Percentiles rank a stretch among this genome's conserved stretches.
These are phyloP conservation scores for Eucommia ulmoides DNA, from an alignment of 257 asterid genomes.

Conservation along the genomic window DNA sequence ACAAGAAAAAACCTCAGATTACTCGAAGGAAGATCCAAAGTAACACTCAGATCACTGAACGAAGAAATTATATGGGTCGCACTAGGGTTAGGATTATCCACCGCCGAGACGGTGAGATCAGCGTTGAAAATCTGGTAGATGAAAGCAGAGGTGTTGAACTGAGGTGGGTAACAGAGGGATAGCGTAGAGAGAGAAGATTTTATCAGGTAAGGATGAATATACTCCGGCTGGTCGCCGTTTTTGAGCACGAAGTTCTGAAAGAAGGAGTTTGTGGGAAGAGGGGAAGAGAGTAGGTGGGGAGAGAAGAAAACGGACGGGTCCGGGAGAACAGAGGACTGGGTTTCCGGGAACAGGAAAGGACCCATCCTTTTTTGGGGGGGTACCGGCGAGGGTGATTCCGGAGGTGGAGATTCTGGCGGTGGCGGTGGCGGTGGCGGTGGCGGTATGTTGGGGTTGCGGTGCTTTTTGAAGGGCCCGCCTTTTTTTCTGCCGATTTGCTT, in stretches of 20 bases:
- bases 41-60: constrained; percentile 60
- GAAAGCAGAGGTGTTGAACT: constrained; percentile 41
- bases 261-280: constrained; percentile 80
- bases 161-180: constrained; percentile 58
- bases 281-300: constrained; percentile 47
- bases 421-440: constrained; percentile 19
- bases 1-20: constrained; percentile 63
- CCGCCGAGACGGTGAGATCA: constrained; percentile 43
- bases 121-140: constrained; percentile 47
- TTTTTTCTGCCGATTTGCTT: constrained; percentile 30
- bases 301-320: constrained; percentile 70
- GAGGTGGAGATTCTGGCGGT: constrained; percentile 18
- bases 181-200: constrained; percentile 50
- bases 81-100: constrained; percentile 34
- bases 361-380: constrained; percentile 2
- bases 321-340: constrained; percentile 70
- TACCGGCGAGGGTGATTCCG: constrained; percentile 3
- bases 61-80: constrained; percentile 47
- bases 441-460: constrained; percentile 6
- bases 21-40: constrained; percentile 64
- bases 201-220: constrained; percentile 65
- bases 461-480: constrained; percentile 36
- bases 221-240: constrained; percentile 84
- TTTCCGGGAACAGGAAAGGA: constrained; percentile 57
- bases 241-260: constrained; percentile 75